These are phyloP conservation scores for Eragrostis tef DNA, from an alignment of 202 grass and related monocot species.

Conservation along the genomic window DNA sequence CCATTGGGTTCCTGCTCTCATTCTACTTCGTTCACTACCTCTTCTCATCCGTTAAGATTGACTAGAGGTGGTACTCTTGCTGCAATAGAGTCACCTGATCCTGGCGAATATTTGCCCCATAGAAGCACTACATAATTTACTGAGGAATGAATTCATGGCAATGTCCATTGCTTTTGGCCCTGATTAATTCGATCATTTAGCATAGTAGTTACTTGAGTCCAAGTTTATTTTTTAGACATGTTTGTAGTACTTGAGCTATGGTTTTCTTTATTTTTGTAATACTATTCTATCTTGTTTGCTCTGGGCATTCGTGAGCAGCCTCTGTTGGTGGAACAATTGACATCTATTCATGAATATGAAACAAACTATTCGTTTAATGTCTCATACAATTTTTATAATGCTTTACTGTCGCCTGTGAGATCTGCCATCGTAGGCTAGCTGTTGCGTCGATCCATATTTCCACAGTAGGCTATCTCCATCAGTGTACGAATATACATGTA, in stretches of 20 bases:
- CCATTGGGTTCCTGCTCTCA: slow-evolving; percentile 81
- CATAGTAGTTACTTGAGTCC: slow-evolving; percentile 34
- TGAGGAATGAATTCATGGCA: neutral
- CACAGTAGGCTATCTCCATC: too few species aligned
- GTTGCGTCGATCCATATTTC: too few species aligned
- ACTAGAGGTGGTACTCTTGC: slow-evolving; percentile 51
- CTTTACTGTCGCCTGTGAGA: neutral
- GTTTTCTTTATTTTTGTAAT: slow-evolving; percentile 34
- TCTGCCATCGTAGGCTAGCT: too few species aligned
- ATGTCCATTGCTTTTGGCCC: slow-evolving; percentile 31
- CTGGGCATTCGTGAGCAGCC: slow-evolving; percentile 36
- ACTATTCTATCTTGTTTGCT: slow-evolving; percentile 42
- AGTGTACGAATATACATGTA: too few species aligned
- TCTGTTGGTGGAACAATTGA: slow-evolving; percentile 30
- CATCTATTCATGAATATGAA: slow-evolving; percentile 27
- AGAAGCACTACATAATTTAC: too few species aligned
- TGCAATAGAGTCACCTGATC: slow-evolving; percentile 34
- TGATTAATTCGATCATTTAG: slow-evolving; percentile 32
- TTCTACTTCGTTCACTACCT: slow-evolving; percentile 93
- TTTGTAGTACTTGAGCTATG: slow-evolving; percentile 39
- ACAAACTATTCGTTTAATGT: slow-evolving; percentile 14
- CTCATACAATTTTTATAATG: neutral
- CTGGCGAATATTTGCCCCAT: neutral
- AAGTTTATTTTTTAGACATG: slow-evolving; percentile 39
- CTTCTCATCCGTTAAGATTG: slow-evolving; percentile 94